Evolutionary conservation across 805 yeast genomes (phyloP).

Genomic region (Kodamaea neixiangensis): DNA sequence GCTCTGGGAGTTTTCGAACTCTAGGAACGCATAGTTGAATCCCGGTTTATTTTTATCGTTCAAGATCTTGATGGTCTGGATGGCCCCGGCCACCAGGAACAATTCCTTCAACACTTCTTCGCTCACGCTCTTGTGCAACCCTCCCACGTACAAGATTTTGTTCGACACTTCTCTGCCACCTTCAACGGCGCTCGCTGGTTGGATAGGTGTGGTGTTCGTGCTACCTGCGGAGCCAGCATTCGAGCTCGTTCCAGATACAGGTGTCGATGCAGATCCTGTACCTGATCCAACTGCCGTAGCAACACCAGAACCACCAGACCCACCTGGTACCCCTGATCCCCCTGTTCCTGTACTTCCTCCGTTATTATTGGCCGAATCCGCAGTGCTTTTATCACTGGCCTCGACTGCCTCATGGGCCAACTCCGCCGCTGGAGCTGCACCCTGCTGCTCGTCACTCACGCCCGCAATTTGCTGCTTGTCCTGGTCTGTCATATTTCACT

Average conservation of each 20-base stretch:
- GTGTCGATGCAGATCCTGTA: neutral
- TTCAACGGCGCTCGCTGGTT: conserved; percentile 68
- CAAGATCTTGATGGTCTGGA: conserved; percentile 66
- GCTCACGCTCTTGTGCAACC: conserved; percentile 61
- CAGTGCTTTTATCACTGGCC: neutral
- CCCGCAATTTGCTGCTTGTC: conserved; percentile 1
- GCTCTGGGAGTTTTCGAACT: conserved; percentile 55
- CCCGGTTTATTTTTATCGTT: conserved; percentile 75
- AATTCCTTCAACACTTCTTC: conserved; percentile 64
- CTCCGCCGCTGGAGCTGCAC: neutral
- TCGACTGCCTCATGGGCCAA: neutral
- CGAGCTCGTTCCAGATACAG: neutral
- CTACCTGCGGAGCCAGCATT: neutral
- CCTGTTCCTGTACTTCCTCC: neutral
- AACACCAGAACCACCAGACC: neutral
- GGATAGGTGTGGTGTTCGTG: neutral
- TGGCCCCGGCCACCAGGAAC: conserved; percentile 61
- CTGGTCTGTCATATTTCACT: conserved; percentile 3
- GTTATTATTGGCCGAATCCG: conserved; percentile 1
- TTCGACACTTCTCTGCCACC: conserved; percentile 83
- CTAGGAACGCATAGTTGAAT: conserved; percentile 82
- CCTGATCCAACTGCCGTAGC: neutral
- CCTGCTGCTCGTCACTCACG: neutral
- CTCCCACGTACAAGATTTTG: conserved; percentile 76
- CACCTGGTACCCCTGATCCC: neutral